A percentile compares a stretch with the other conserved stretches of the same genome.
These are phyloP conservation scores for Pseudocohnilembus persalinus DNA, from an alignment of 169 alveolate species.

Conservation along the genomic window DNA sequence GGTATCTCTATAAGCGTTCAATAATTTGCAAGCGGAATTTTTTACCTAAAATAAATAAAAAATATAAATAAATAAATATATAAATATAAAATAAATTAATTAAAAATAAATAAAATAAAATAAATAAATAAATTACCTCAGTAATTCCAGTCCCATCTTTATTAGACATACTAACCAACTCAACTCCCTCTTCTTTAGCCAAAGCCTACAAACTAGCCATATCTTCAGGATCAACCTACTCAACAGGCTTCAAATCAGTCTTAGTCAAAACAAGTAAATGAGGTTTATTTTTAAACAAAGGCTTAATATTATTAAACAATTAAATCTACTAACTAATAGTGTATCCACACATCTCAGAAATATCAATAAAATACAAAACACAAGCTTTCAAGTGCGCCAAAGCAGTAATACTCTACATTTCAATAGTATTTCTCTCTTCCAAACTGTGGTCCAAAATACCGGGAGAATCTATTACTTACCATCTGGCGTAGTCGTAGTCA, in stretches of 20 bases:
- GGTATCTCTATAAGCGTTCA: slow-evolving; percentile 68
- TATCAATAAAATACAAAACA: slow-evolving; percentile 91
- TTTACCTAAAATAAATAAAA: slow-evolving; percentile 30
- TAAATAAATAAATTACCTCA: no score
- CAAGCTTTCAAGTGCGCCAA: slow-evolving; percentile 97
- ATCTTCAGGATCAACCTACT: slow-evolving; percentile 77
- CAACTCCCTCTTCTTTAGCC: slow-evolving; percentile 68
- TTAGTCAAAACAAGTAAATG: slow-evolving; percentile 94
- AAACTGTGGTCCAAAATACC: slow-evolving; percentile 98
- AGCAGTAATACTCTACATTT: slow-evolving; percentile 99
- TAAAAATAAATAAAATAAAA: no score
- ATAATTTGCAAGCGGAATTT: slow-evolving; percentile 71
- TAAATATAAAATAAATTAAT: no score
- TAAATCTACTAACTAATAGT: slow-evolving; percentile 92
- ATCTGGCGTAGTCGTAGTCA: slow-evolving; percentile 95
- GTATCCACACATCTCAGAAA: slow-evolving; percentile 97
- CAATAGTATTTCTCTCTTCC: slow-evolving; percentile 98
- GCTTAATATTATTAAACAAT: slow-evolving; percentile 92
- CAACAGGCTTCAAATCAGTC: slow-evolving; percentile 90
- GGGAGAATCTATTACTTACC: slow-evolving; percentile 99
- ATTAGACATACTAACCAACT: slow-evolving; percentile 70
- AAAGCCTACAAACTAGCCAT: slow-evolving; percentile 76
- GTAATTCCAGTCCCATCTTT: slow-evolving; percentile 71
- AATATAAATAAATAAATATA: no score
- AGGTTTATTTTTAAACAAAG: slow-evolving; percentile 95